Evolutionary conservation across 2,329 filamentous ascomycete genomes (phyloP).

Genomic region (Chaetomium sp.): DNA sequence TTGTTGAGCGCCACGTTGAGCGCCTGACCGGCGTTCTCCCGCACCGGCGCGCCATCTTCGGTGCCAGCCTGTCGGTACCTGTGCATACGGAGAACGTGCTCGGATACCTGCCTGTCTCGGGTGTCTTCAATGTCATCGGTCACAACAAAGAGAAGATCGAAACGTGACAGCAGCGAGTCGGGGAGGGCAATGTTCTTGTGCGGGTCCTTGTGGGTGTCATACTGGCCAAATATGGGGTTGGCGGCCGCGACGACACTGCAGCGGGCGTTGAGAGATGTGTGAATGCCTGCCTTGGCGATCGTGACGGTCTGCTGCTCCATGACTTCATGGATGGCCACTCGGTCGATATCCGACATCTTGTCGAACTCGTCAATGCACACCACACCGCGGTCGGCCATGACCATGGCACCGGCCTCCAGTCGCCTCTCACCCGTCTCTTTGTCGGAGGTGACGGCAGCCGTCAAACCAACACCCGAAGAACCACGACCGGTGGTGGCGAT

Average conservation of each 20-base stretch:
- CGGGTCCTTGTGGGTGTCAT: slow-evolving; percentile 96
- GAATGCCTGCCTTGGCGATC: slow-evolving; percentile 96
- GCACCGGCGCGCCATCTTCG: slow-evolving; percentile 89
- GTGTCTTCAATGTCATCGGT: slow-evolving; percentile 97
- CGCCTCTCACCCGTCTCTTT: slow-evolving; percentile 95
- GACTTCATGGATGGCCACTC: slow-evolving; percentile 98
- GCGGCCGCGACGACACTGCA: slow-evolving; percentile 95
- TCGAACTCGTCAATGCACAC: slow-evolving; percentile 99
- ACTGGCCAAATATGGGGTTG: slow-evolving; percentile 97
- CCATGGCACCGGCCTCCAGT: slow-evolving; percentile 96
- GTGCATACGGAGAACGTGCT: slow-evolving; percentile 97
- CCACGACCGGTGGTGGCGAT: slow-evolving; percentile 96
- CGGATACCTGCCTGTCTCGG: slow-evolving; percentile 82
- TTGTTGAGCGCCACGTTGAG: slow-evolving; percentile 82
- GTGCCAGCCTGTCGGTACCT: slow-evolving; percentile 86
- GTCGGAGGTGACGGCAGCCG: slow-evolving; percentile 90
- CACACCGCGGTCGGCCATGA: slow-evolving; percentile 90
- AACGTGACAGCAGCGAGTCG: slow-evolving; percentile 94
- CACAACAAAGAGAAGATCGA: slow-evolving; percentile 94
- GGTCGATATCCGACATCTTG: slow-evolving; percentile 98
- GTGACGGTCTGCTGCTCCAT: slow-evolving; percentile 99
- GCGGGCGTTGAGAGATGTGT: slow-evolving; percentile 92
- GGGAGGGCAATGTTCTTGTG: slow-evolving; percentile 98
- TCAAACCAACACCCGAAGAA: slow-evolving; percentile 95
- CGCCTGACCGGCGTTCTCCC: slow-evolving; percentile 77